Evolutionary conservation across 2,329 filamentous ascomycete genomes (phyloP), one percentile per base, ranked within the genome.

Genomic region (Ceratocystiopsis minuta): DNA sequence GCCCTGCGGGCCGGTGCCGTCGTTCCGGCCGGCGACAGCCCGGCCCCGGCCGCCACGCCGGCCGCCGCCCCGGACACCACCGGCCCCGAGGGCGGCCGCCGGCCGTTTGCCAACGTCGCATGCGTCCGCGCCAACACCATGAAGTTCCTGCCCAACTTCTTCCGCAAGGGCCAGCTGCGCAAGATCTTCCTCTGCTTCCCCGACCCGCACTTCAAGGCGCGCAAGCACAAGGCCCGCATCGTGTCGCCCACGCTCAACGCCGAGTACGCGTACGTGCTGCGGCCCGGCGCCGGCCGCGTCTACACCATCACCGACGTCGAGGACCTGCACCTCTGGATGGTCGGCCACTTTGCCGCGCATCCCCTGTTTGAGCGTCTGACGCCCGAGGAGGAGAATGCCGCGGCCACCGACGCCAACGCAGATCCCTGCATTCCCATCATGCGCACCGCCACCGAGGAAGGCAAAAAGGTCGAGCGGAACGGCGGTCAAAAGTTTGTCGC

Each of bases 121-220:
- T 92, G 85, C 55, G 66, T 98, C 38, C 79, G 90, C 47, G 83
- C 84, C 50, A 98, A 98, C 64, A 84, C 85, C 6, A 98, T 98
- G 90, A 98, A 98, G 59, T 98, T 96, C 60, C 67, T 98, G n/a
- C 88, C 92, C 47, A 96, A 98, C 57, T 94, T 95, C 67, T 96
- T 98, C 67, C 65, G 62, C 42, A 81, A 78, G 53, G 67, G 63
- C 14, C 87, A 95, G 57, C 73, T 98, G 14, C 73, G 70, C 48
- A 92, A 92, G 56, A 83, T 96, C 55, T 98, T 98, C 60, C 82
- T 98, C 53, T 98, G 90, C 65, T 98, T 98, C 57, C 90, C 90
- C 0, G 90, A 98, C 55, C 90, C 90, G 45, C 90, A 98, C 61
- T 98, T 98, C 68, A 98, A 98, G 62, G 76, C 84, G 13, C 74